Evolutionary conservation across 2,329 filamentous ascomycete genomes (phyloP), one percentile per base, ranked within the genome.

Genomic region (Niveomyces coronatus): DNA sequence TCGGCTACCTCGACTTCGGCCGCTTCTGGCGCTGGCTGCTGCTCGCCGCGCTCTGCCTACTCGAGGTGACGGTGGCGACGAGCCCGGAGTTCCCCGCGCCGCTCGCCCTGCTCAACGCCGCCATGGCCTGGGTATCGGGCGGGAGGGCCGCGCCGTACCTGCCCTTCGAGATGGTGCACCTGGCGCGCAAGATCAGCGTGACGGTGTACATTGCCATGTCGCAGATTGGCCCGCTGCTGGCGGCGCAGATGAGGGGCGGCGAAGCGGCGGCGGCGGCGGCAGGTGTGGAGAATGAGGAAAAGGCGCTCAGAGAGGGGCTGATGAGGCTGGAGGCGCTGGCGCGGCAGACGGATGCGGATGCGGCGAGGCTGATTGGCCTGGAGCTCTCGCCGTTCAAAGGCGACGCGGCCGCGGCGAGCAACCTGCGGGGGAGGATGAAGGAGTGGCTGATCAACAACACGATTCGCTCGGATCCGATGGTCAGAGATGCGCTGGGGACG

Each of bases 381-480:
- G 86, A 93, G 51, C 72, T 88, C 57, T 77, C 78, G 37, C 89
- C 89, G 0, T 95, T 87, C 58, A 75, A 70, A 35, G 80, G 79
- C n/a, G 82, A 93, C 52, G 63, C 71, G 24, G 70, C 74, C 44
- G 68, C 67, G n/a, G 64, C 82, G 32, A 67, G 66, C 31, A 76
- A 76, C 27, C 44, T 64, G 13, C 73, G 78, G 44, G 70, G 71
- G 28, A 83, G 82, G 50, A 74, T 95, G 61, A 83, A 80, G 60
- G 85, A 91, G 51, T 94, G 86, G 72, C 65, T 96, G 48, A 78
- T 95, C 35, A 79, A 93, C 57, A 93, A 93, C 53, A 88, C 80
- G 11, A 82, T 93, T 43, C 72, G 77, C 47, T 76, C 74, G 33
- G 84, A 89, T 58, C 80, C 79, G 1, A 85, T 89, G 61, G 89